phyloP scores from a whole-genome alignment of 305 asterid species.

The Plantago coronopus region DNA sequence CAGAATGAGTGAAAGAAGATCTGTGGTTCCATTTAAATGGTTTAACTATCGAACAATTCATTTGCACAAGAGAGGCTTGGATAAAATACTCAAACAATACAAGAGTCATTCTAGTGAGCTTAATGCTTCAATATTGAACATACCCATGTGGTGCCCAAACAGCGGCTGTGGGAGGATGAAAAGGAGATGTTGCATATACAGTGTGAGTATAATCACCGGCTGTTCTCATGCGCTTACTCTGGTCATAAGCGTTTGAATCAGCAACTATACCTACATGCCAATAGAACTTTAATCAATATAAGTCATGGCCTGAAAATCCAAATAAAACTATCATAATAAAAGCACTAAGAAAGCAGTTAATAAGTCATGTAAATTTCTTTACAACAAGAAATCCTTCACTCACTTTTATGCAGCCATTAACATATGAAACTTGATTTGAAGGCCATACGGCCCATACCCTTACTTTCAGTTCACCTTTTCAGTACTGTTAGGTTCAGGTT shows the following conservation, averaged over 20 bases:
- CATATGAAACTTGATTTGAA: not conserved
- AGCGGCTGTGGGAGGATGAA: conserved; percentile 88
- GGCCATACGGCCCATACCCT: not conserved
- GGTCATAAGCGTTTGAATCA: conserved; percentile 79
- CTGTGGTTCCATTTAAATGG: conserved; percentile 6
- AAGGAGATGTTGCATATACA: conserved; percentile 87
- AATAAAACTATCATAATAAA: not conserved
- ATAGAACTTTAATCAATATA: not conserved
- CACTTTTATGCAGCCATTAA: not conserved
- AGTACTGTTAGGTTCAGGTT: too few species aligned
- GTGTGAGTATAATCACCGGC: conserved; percentile 91
- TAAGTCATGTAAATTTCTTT: not conserved
- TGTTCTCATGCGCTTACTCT: conserved; percentile 90
- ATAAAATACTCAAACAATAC: conserved; percentile 6
- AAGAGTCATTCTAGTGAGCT: not conserved
- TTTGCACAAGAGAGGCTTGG: conserved; percentile 7
- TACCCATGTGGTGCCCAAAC: conserved; percentile 98
- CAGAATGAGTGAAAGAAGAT: conserved; percentile 18
- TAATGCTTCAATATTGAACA: conserved; percentile 3
- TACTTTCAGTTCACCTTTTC: too few species aligned
- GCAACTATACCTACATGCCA: conserved; percentile 61
- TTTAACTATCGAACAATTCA: conserved; percentile 1
- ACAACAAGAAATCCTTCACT: not conserved
- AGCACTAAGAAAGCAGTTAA: not conserved
- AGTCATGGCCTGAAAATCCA: not conserved